Evolutionary conservation across 176 grass and related monocot genomes (phyloP), one percentile per base, ranked within the genome.

Genomic region (Bromus sterilis): DNA sequence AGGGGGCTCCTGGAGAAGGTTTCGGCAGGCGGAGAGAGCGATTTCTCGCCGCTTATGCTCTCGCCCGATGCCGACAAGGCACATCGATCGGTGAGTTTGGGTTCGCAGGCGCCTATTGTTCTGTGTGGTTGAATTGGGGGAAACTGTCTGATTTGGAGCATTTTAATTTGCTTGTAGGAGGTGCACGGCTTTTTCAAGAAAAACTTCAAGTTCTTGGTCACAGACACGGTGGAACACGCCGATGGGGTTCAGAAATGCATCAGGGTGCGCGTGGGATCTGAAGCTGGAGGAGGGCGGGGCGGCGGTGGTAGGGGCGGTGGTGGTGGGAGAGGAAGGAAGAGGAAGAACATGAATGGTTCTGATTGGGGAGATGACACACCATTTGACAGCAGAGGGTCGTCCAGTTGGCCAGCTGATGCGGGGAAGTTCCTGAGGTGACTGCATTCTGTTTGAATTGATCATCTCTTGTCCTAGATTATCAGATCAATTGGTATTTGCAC

Each of bases 361-460:
- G 85, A 85, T 64, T 79, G 72, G 78, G 91, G 79, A 82, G 83
- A 94, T 75, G 85, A 83, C 42, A 83, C 39, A 35, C 89, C 74
- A 65, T 99, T 87, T 40, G 96, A 99, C 82, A 99, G 96, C 70
- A 91, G 96, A 91, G 96, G 93, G 13, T 89, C 90, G 0, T 84
- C 88, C 48, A 89, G 68, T 66, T 98, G 96, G 96, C 87, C 88
- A 16, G 77, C 79, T 60, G 7, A 89, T 89, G 67, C 89, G 2
- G 96, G 93, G 63, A 98, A 93, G 80, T 95, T 98, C 84, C 73
- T 98, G 28, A 98, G 90, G 96, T 98, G 18, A 78, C 43, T n/a
- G 9, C 5, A 33, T 71, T 57, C 43, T 72, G 40, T 58, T 85
- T 82, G 6, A 33, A 30, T 78, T 71, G 9, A 56, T 62, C 29